Evolutionary conservation across 2,329 filamentous ascomycete genomes (phyloP).

Genomic region (Penicillium psychrosexuale): DNA sequence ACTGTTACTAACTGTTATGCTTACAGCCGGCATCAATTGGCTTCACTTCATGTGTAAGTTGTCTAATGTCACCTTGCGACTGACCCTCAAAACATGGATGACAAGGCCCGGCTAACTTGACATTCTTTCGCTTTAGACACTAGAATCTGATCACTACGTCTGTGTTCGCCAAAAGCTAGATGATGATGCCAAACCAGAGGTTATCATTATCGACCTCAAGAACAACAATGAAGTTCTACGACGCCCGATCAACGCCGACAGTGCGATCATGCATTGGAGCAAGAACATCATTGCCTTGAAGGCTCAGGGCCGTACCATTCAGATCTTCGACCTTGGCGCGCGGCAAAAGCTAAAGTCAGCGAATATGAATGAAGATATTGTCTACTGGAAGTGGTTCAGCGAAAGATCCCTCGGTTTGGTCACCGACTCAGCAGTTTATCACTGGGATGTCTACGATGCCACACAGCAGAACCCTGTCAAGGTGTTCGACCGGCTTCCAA

Average conservation of each 20-base stretch:
- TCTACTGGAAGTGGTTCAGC: conserved; percentile 99
- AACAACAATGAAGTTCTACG: conserved; percentile 94
- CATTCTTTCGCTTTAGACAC: conserved; percentile 60
- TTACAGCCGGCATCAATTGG: conserved; percentile 68
- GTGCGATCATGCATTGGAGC: conserved; percentile 98
- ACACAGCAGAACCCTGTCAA: conserved; percentile 77
- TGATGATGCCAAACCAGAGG: conserved; percentile 80
- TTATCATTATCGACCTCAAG: conserved; percentile 97
- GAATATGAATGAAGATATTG: conserved; percentile 93
- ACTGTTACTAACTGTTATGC: conserved; percentile 26
- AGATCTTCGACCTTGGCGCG: conserved; percentile 91
- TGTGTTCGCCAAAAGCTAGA: conserved; percentile 94
- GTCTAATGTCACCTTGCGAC: conserved; percentile 3
- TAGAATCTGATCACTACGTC: conserved; percentile 96
- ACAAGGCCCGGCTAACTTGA: conserved; percentile 17
- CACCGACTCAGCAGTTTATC: conserved; percentile 85
- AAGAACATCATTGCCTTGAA: conserved; percentile 95
- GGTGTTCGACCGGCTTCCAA: conserved; percentile 90
- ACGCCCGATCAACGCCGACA: conserved; percentile 96
- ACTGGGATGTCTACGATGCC: conserved; percentile 95
- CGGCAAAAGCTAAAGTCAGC: conserved; percentile 97
- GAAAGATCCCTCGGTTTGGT: conserved; percentile 84
- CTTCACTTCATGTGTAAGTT: conserved; percentile 80
- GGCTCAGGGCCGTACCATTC: conserved; percentile 87
- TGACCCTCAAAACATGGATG: conserved; percentile 6